These are phyloP conservation scores for Ophiosphaerella korrae DNA, from an alignment of 2,329 filamentous ascomycete genomes.

Conservation along the genomic window DNA sequence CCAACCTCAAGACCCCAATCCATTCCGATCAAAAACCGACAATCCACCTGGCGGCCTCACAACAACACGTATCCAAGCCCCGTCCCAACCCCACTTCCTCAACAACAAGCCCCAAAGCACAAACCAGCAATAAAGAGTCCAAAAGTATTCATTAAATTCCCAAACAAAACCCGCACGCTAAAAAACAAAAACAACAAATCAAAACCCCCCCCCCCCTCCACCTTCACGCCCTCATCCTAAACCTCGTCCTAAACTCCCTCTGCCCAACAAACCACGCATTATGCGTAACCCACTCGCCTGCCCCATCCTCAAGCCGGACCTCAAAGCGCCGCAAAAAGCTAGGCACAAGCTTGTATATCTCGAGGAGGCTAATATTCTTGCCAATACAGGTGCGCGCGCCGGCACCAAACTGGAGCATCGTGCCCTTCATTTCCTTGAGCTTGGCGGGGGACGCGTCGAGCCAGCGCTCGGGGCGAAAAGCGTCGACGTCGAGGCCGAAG, in stretches of 20 bases:
- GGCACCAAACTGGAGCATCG: slow-evolving; percentile 76
- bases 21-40: too few relatives aligned
- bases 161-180: too few relatives aligned
- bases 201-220: too few relatives aligned
- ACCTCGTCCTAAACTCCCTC: slow-evolving; percentile 51
- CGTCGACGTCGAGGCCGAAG: slow-evolving; percentile 70
- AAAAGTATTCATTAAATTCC: too few relatives aligned
- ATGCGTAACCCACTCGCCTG: slow-evolving; percentile 54
- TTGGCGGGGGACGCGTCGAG: slow-evolving; percentile 59
- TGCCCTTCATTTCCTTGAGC: slow-evolving; percentile 69
- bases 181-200: too few relatives aligned
- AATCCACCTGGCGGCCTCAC: too few relatives aligned
- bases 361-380: slow-evolving; percentile 56
- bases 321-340: slow-evolving; percentile 69
- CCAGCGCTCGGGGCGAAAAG: slow-evolving; percentile 73
- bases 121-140: too few relatives aligned
- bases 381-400: slow-evolving; percentile 72
- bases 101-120: too few relatives aligned
- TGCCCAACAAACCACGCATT: slow-evolving; percentile 62
- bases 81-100: too few relatives aligned
- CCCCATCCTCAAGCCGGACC: slow-evolving; percentile 49
- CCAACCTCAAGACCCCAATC: too few relatives aligned
- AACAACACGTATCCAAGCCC: too few relatives aligned
- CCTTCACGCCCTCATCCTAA: slow-evolving; percentile 36
- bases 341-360: slow-evolving; percentile 59